phyloP scores from a whole-genome alignment of 345 rosid genomes.

The Brassica carinata region DNA sequence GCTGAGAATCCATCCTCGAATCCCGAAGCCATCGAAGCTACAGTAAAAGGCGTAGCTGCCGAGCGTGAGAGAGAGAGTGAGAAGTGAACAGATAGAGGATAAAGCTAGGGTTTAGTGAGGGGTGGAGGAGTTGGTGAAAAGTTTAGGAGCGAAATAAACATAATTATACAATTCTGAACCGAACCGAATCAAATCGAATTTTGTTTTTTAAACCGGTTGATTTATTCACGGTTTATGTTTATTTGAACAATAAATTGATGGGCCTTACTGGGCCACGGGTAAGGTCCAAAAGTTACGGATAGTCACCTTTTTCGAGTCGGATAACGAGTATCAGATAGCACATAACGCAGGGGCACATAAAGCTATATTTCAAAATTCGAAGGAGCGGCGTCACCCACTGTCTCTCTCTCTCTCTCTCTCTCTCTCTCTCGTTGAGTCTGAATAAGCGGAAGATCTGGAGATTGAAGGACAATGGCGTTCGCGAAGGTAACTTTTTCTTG shows the following conservation, averaged over 20 bases:
- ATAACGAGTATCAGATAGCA: not conserved
- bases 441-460: slow-evolving; percentile 29
- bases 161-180: not conserved
- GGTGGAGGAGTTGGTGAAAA: slow-evolving; percentile 15
- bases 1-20: slow-evolving; percentile 77
- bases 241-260: not conserved
- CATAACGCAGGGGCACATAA: not conserved
- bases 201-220: not conserved
- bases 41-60: slow-evolving; percentile 21
- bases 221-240: not conserved
- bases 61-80: not conserved
- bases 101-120: slow-evolving; percentile 36
- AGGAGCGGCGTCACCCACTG: slow-evolving; percentile 14
- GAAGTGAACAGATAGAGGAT: not conserved
- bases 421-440: slow-evolving; percentile 4
- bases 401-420: not conserved
- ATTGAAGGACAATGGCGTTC: slow-evolving; percentile 29
- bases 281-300: not conserved
- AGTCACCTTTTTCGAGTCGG: not conserved
- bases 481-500: slow-evolving; percentile 17
- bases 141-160: slow-evolving; percentile 31
- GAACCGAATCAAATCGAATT: slow-evolving; percentile 4
- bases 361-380: slow-evolving; percentile 22
- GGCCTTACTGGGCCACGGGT: not conserved
- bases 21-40: slow-evolving; percentile 12